Base-by-base conservation (phyloP, 2,329 filamentous ascomycete genomes). In the Capronia americana region DNA sequence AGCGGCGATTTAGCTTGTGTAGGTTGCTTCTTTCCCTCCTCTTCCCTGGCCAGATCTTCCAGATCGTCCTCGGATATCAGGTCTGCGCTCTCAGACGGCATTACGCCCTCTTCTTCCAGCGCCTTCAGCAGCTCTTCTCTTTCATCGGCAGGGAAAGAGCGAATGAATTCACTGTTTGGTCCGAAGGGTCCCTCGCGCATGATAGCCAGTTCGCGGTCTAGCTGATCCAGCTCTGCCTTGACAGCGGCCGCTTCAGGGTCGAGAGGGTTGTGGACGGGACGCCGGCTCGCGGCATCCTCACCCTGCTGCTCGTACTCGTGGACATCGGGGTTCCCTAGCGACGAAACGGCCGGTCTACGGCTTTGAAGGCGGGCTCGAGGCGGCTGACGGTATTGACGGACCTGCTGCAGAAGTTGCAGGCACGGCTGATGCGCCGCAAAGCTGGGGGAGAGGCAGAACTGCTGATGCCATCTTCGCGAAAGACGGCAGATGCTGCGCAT, bases 141-240 rank as follows among this genome's bases (percentile, higher is more conserved):
- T 46, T 82, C 78, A 17, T 80, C 72, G 57, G 80, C 77, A 1
- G 80, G 77, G 30, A 83, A 70, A 20, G 73, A 72, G 63, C 74
- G 75, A 66, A 83, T 82, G 53, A 82, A 82, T 20, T 75, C 73
- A 67, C 81, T 79, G 65, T 81, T 77, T 14, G 78, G 78, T 28
- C 75, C 75, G 66, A 79, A 82, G 12, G 80, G 80, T 1, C 79
- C 80, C 66, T 80, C 75, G 66, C 76, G 75, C 62, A 82, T 56
- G 11, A 75, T 69, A 44, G 78, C 74, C 38, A 82, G 70, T 67
- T 82, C 79, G 50, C 74, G 69, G 57, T 81, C 76, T 28, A 83
- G 70, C 66, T 77, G 73, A 17, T 77, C 73, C 55, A 82, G 73
- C 69, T 80, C 75, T 24, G 72, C 65, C 67, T 77, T 74, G 17